A percentile compares a stretch with the other conserved stretches of the same genome.
These are phyloP conservation scores for Ogataea minuta DNA, from an alignment of 805 yeast genomes.

Conservation along the genomic window DNA sequence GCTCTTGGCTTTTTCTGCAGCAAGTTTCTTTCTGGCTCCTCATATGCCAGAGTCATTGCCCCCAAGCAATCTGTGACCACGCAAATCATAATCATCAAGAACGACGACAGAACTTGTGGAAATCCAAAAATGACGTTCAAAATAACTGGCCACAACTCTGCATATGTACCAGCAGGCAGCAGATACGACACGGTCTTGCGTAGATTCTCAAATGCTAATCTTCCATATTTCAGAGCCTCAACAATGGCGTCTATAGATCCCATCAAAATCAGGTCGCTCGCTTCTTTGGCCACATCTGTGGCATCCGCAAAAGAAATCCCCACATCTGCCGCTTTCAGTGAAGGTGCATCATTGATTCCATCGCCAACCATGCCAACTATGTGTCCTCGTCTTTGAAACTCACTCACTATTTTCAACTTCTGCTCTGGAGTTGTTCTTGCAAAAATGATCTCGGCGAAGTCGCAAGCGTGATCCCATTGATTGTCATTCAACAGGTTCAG, in stretches of 20 bases:
- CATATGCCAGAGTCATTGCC: constrained; percentile 45
- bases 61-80: constrained; percentile 47
- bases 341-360: constrained; percentile 66
- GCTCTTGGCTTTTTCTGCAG: constrained; percentile 42
- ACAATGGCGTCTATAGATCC: constrained; percentile 14
- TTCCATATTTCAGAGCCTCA: constrained; percentile 41
- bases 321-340: constrained; percentile 59
- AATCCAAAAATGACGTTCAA: constrained; percentile 47
- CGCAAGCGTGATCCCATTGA: constrained; percentile 34
- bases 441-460: constrained; percentile 44
- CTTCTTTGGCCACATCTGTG: constrained; percentile 59
- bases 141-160: constrained; percentile 51
- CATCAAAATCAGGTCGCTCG: constrained; percentile 22
- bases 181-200: constrained; percentile 46
- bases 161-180: constrained; percentile 51
- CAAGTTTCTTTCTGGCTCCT: constrained; percentile 42
- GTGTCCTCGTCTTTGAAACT: constrained; percentile 48
- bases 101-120: constrained; percentile 48
- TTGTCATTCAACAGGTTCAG: too few species aligned
- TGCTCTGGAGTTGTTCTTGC: constrained; percentile 62
- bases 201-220: constrained; percentile 49
- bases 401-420: constrained; percentile 46
- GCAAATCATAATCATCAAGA: constrained; percentile 50
- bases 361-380: constrained; percentile 66
- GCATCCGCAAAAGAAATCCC: constrained; percentile 67